Percentiles rank a stretch among this genome's conserved stretches.
phyloP scores from a whole-genome alignment of 495 filamentous ascomycete species.

The Neurospora sp. region DNA sequence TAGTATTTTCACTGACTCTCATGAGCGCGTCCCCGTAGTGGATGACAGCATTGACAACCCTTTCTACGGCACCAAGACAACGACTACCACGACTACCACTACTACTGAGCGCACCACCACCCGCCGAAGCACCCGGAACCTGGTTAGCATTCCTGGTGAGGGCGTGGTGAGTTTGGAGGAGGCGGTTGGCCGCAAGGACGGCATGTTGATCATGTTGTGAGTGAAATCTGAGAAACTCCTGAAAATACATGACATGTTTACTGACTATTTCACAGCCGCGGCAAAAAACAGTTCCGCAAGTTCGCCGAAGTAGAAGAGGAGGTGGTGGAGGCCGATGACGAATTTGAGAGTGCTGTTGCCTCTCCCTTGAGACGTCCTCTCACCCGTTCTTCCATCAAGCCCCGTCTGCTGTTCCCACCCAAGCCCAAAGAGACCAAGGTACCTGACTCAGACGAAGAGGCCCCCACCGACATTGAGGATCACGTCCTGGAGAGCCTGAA shows the following conservation, averaged over 20 bases:
- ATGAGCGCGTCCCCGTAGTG: slow-evolving; percentile 68
- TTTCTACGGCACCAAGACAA: slow-evolving; percentile 46
- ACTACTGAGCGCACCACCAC: slow-evolving; percentile 18
- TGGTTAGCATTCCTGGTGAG: slow-evolving; percentile 39
- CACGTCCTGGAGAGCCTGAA: slow-evolving; percentile 37
- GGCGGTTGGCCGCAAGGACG: slow-evolving; percentile 57
- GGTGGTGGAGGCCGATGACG: slow-evolving; percentile 29
- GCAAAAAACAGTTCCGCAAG: slow-evolving; percentile 74
- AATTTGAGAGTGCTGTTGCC: slow-evolving; percentile 33
- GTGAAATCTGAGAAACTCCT: slow-evolving; percentile 23
- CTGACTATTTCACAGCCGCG: slow-evolving; percentile 50
- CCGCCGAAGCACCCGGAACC: slow-evolving; percentile 36
- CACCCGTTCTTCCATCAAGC: slow-evolving; percentile 68
- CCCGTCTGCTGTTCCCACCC: slow-evolving; percentile 72
- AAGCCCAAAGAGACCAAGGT: slow-evolving; percentile 36
- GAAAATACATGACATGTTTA: slow-evolving; percentile 8
- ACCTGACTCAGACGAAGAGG: slow-evolving; percentile 47
- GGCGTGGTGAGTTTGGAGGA: slow-evolving; percentile 50
- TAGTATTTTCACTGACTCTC: slow-evolving; percentile 80
- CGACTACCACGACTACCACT: slow-evolving; percentile 12
- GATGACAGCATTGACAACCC: slow-evolving; percentile 62
- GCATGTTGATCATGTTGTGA: slow-evolving; percentile 82
- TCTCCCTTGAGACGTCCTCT: slow-evolving; percentile 44
- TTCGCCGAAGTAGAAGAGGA: slow-evolving; percentile 34
- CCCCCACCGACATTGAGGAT: slow-evolving; percentile 40